phyloP scores from a whole-genome alignment of 2,329 filamentous ascomycete species.

The Albophoma yamanashiensis region DNA sequence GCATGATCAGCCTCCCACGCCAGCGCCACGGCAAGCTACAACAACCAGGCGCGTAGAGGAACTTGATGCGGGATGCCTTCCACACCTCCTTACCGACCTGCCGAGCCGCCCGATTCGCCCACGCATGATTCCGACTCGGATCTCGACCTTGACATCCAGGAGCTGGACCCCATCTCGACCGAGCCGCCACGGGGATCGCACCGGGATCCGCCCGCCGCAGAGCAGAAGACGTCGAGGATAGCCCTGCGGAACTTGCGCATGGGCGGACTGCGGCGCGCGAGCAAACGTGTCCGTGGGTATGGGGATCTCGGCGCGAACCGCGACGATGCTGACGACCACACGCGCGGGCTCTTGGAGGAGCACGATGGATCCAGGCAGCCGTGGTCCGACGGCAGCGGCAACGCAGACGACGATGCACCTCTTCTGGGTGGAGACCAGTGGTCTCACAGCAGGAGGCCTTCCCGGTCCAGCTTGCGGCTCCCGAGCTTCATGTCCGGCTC shows the following conservation, averaged over 20 bases:
- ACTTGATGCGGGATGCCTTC: constrained; percentile 43
- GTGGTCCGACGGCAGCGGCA: constrained; percentile 49
- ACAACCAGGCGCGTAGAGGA: constrained; percentile 5
- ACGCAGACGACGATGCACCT: constrained; percentile 61
- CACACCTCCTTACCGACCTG: constrained; percentile 37
- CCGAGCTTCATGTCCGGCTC: constrained; percentile 53
- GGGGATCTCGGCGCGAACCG: constrained; percentile 48
- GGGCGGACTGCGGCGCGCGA: constrained; percentile 47
- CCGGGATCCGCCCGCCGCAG: constrained; percentile 16
- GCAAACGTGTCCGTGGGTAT: constrained; percentile 44
- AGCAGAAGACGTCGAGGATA: constrained; percentile 47
- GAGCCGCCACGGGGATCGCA: constrained; percentile 19
- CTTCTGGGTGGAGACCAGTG: constrained; percentile 41
- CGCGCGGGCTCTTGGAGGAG: constrained; percentile 55
- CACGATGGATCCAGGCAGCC: constrained; percentile 42
- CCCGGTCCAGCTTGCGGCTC: constrained; percentile 46
- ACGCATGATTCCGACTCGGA: constrained; percentile 63
- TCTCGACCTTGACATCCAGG: constrained; percentile 64
- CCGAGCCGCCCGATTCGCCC: constrained; percentile 54
- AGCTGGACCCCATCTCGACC: constrained; percentile 58
- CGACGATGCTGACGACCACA: constrained; percentile 53
- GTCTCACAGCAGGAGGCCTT: constrained; percentile 15
- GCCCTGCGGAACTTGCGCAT: constrained; percentile 62
- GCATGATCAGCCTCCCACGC: constrained; percentile 10
- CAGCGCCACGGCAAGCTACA: constrained; percentile 6